These are phyloP conservation scores for Fusarium torulosum DNA, from an alignment of 2,329 filamentous ascomycete species.

Conservation along the genomic window DNA sequence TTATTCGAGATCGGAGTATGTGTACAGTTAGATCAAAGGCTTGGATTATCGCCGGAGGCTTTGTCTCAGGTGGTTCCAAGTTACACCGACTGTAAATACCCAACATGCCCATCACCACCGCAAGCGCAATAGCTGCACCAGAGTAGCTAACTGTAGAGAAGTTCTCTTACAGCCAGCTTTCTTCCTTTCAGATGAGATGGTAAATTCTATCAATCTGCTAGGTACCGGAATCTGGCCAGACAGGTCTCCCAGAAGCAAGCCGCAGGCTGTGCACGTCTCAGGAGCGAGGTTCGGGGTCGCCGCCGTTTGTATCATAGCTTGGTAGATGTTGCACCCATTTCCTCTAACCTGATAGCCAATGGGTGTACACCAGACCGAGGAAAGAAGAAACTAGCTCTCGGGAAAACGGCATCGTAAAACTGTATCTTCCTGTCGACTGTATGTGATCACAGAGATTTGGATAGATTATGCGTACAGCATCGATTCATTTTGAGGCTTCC, in stretches of 20 bases:
- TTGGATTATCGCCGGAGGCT: slow-evolving; percentile 27
- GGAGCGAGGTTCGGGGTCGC: not conserved
- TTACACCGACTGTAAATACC: slow-evolving; percentile 49
- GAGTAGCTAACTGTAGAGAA: not conserved
- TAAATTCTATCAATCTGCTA: slow-evolving; percentile 32
- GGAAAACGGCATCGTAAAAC: not conserved
- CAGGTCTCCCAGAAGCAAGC: not conserved
- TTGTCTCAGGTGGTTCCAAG: slow-evolving; percentile 50
- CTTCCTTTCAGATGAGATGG: not conserved
- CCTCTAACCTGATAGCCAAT: not conserved
- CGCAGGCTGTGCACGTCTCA: not conserved
- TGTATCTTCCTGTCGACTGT: not conserved
- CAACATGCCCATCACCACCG: slow-evolving; percentile 45
- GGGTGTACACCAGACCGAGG: not conserved
- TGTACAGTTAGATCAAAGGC: slow-evolving; percentile 11
- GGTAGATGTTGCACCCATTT: not conserved
- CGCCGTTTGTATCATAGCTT: not conserved
- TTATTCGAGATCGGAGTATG: not conserved
- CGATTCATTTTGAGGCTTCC: not conserved
- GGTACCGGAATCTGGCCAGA: slow-evolving; percentile 35
- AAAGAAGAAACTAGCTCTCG: not conserved
- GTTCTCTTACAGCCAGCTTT: not conserved
- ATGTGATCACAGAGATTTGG: not conserved
- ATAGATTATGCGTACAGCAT: not conserved
- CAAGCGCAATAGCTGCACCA: slow-evolving; percentile 4